phyloP scores from a whole-genome alignment of 148 eudicot species.

The Rhododendron molle region DNA sequence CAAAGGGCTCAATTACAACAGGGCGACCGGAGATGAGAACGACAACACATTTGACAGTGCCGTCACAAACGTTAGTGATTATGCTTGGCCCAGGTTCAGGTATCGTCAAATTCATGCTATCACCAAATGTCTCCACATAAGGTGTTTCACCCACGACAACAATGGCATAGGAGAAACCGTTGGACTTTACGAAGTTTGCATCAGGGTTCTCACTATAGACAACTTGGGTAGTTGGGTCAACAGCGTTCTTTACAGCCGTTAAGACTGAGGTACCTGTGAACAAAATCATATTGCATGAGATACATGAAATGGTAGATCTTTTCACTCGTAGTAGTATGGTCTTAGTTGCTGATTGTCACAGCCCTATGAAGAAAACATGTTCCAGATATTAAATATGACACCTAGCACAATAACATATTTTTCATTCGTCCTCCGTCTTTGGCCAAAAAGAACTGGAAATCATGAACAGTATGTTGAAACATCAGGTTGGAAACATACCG shows the following conservation, averaged over 20 bases:
- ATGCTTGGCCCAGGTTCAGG: conserved; percentile 34
- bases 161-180: conserved; percentile 37
- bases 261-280: conserved; percentile 38
- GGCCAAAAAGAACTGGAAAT: not conserved
- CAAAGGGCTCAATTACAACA: conserved; percentile 39
- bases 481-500: conserved; percentile 18
- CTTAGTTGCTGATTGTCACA: not conserved
- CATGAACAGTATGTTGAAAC: not conserved
- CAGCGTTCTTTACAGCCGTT: conserved; percentile 36
- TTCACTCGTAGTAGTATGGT: not conserved
- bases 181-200: conserved; percentile 28
- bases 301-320: not conserved
- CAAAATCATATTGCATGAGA: not conserved
- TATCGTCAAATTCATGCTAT: conserved; percentile 39
- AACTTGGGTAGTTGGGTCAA: conserved; percentile 35
- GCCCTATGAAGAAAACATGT: not conserved
- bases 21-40: conserved; percentile 47
- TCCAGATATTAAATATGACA: not conserved
- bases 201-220: conserved; percentile 47
- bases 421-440: not conserved
- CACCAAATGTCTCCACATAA: conserved; percentile 42
- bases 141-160: conserved; percentile 54
- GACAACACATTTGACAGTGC: conserved; percentile 37
- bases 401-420: not conserved
- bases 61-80: conserved; percentile 40